Percentiles rank a stretch among this genome's conserved stretches.
Conservation (phyloP, 2,329 filamentous ascomycete genomes). For the Dactylonectria macrodidyma region DNA sequence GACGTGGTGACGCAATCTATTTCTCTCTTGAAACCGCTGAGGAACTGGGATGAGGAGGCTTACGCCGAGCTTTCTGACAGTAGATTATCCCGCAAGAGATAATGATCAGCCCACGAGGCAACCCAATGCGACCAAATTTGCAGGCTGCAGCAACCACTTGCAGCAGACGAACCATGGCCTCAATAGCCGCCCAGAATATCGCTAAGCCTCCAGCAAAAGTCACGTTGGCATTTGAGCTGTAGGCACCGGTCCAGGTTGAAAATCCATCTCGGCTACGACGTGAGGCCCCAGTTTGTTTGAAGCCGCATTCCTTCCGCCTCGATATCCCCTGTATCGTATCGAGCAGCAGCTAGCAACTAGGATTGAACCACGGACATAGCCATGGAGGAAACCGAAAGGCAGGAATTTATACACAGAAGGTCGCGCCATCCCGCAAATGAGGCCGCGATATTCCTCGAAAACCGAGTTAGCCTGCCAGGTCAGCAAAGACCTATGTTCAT, state of each 20-base stretch:
- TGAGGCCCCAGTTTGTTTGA: background rate
- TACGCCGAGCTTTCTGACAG: background rate
- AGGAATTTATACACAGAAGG: constrained; percentile 7
- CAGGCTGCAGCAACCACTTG: too few species aligned
- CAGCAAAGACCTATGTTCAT: background rate
- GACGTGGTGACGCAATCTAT: too few species aligned
- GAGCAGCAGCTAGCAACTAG: background rate
- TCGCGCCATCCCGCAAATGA: constrained; percentile 8
- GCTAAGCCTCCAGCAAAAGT: background rate
- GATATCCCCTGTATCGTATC: background rate
- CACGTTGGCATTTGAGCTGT: background rate
- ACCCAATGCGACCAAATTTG: background rate
- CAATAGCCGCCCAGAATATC: background rate
- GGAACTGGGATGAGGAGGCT: too few species aligned
- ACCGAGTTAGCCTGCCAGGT: constrained; percentile 5
- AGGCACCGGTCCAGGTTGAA: background rate
- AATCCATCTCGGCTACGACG: background rate
- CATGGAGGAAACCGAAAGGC: constrained; percentile 1
- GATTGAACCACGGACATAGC: background rate
- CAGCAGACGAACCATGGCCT: background rate
- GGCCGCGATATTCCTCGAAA: constrained; percentile 19
- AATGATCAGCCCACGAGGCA: background rate
- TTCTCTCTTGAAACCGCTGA: too few species aligned
- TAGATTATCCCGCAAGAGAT: too few species aligned
- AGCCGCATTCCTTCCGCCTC: background rate